Evolutionary conservation across 2,329 filamentous ascomycete genomes (phyloP).

Genomic region (Celoporthe dispersa): DNA sequence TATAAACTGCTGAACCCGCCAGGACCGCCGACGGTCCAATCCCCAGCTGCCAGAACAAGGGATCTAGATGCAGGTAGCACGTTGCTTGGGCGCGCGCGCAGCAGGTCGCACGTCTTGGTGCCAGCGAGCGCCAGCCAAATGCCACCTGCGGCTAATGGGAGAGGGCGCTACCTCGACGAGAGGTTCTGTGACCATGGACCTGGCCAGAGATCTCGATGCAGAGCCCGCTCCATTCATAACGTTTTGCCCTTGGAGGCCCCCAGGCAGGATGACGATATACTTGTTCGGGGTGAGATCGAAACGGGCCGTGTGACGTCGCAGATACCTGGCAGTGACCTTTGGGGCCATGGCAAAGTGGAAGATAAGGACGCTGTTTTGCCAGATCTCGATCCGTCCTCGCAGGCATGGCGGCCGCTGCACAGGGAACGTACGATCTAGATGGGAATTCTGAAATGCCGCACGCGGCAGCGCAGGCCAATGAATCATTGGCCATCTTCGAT

Average conservation of each 20-base stretch:
- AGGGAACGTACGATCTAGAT: slow-evolving; percentile 14
- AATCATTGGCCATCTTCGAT: slow-evolving; percentile 9
- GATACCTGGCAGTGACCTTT: slow-evolving; percentile 22
- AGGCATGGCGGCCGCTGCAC: slow-evolving; percentile 8
- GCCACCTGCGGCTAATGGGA: neutral
- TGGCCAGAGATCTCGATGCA: neutral
- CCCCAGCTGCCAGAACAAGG: too few species aligned
- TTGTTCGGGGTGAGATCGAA: neutral
- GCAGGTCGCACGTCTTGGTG: neutral
- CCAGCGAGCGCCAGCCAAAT: neutral
- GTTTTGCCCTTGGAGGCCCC: neutral
- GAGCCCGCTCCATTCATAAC: neutral
- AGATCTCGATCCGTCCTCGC: slow-evolving; percentile 29
- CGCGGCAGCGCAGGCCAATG: slow-evolving; percentile 3
- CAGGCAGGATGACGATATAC: slow-evolving; percentile 6
- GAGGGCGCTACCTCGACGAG: neutral
- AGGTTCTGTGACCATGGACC: neutral
- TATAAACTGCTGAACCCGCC: neutral
- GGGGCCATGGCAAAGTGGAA: slow-evolving; percentile 10
- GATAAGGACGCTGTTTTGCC: slow-evolving; percentile 20
- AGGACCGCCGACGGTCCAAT: neutral
- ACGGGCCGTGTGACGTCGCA: slow-evolving; percentile 16
- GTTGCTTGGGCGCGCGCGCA: too few species aligned
- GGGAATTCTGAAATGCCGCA: slow-evolving; percentile 14
- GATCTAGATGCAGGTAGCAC: too few species aligned